Evolutionary conservation across 2,329 filamentous ascomycete genomes (phyloP), one percentile per base, ranked within the genome.

Genomic region (Coniella lustricola): DNA sequence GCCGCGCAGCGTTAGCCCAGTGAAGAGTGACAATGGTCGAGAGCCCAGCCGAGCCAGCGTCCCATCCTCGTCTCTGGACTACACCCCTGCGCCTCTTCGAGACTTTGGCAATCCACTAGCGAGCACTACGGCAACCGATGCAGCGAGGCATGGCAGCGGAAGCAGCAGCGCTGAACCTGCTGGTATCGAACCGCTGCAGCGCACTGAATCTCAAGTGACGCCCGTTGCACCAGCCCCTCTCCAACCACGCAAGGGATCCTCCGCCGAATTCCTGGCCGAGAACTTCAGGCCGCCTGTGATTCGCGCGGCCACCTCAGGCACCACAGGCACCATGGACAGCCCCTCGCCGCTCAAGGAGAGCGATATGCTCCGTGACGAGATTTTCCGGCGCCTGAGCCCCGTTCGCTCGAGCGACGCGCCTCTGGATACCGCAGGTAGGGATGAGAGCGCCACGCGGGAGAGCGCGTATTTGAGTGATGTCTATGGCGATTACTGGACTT

Each of bases 301-400:
- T 20, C 64, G 69, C 46, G 67, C 72, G 3, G 64, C 68, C 21
- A 61, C 66, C 7, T 74, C 72, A 0, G 62, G 72, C 41, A 77
- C 74, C 57, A 76, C 74, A 29, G 25, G 25, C 0, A 39, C 9
- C n/a, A 59, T 67, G 9, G 71, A 72, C 9, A 72, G 73, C 7
- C 68, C 67, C 7, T 74, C 75, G 1, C 74, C 79, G 25, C 71
- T 82, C 50, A 79, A 83, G 55, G 85, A 89, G 58, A 89, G 78
- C 57, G 86, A 90, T 55, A 73, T 77, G 48, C 63, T 90, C 40
- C 75, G 81, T 22, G 83, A 87, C 51, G 87, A 90, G 57, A 90
- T 90, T 47, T 80, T 88, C 46, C 80, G 78, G 50, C 85, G 81
- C 36, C 69, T 90, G 2, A 82, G 74, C 47, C 75, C 82, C 0